Percentiles rank a stretch among this genome's conserved stretches.
Evolutionary conservation across 257 asterid genomes (phyloP).

Genomic region (Catharanthus roseus): DNA sequence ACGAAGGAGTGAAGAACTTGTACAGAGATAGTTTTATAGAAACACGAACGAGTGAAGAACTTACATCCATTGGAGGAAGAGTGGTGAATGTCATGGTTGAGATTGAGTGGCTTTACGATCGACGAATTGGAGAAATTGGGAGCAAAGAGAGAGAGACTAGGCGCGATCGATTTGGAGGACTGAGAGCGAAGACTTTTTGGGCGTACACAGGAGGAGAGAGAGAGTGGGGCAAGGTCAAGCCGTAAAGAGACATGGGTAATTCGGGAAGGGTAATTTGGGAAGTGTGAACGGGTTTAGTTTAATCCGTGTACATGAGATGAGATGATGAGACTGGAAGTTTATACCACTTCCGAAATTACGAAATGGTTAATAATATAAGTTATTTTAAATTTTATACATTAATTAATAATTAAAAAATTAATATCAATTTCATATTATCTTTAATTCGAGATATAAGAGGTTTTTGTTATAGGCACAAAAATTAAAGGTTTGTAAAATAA

Average conservation of each 20-base stretch:
- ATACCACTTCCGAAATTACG: too few relatives aligned
- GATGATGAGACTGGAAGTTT: too few relatives aligned
- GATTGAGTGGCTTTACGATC: conserved; percentile 33
- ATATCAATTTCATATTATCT: too few relatives aligned
- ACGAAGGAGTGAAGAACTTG: too few relatives aligned
- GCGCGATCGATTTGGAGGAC: conserved; percentile 20
- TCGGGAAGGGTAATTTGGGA: too few relatives aligned
- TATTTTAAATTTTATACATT: too few relatives aligned
- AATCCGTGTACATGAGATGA: not conserved
- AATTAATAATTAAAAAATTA: too few relatives aligned
- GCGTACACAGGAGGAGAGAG: not conserved
- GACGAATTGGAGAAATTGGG: conserved; percentile 21
- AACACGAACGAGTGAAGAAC: not conserved
- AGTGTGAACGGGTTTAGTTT: not conserved
- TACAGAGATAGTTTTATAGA: not conserved
- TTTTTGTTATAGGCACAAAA: too few relatives aligned
- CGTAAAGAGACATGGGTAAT: conserved; percentile 3
- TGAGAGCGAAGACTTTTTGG: conserved; percentile 6
- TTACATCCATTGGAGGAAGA: conserved; percentile 56
- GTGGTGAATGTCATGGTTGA: conserved; percentile 52
- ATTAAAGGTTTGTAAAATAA: too few relatives aligned
- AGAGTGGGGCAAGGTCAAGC: not conserved
- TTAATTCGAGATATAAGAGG: too few relatives aligned
- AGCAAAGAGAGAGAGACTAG: not conserved
- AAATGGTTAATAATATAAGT: too few relatives aligned